Percentiles rank a stretch among this genome's conserved stretches.
phyloP scores from a whole-genome alignment of 495 filamentous ascomycete genomes.

The Daldinia grandis region DNA sequence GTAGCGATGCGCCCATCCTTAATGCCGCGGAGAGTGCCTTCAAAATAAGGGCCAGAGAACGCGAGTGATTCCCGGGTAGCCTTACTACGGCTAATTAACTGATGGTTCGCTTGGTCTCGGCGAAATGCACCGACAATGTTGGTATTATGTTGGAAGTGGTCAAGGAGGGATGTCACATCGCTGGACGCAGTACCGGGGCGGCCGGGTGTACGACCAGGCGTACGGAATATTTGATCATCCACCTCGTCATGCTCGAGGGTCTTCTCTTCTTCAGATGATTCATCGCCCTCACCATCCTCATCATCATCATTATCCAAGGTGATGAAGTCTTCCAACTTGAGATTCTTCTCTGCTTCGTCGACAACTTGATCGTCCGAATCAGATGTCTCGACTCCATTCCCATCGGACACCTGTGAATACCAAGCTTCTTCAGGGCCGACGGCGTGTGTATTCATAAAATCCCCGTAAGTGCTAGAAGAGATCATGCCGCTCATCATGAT shows the following conservation, averaged over 20 bases:
- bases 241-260: conserved; percentile 56
- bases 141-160: conserved; percentile 69
- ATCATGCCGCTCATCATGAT: conserved; percentile 79
- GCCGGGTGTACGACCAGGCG: conserved; percentile 59
- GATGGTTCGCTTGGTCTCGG: conserved; percentile 76
- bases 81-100: conserved; percentile 69
- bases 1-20: conserved; percentile 63
- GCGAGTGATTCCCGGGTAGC: conserved; percentile 61
- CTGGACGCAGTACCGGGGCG: conserved; percentile 62
- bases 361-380: conserved; percentile 63
- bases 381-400: conserved; percentile 45
- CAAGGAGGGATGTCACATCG: conserved; percentile 62
- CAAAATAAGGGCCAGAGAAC: conserved; percentile 60
- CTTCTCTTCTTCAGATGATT: conserved; percentile 63
- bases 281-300: conserved; percentile 14
- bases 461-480: conserved; percentile 60
- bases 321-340: conserved; percentile 77
- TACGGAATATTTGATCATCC: conserved; percentile 60
- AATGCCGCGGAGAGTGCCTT: conserved; percentile 61
- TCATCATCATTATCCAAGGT: conserved; percentile 65
- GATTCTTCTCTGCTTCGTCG: conserved; percentile 70
- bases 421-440: conserved; percentile 81
- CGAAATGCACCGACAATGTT: conserved; percentile 81
- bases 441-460: conserved; percentile 68
- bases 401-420: conserved; percentile 71